Percentiles rank a stretch among this genome's conserved stretches.
These are phyloP conservation scores for Hsuehochloa calcarea DNA, from an alignment of 176 grass and related monocot genomes.

Conservation along the genomic window DNA sequence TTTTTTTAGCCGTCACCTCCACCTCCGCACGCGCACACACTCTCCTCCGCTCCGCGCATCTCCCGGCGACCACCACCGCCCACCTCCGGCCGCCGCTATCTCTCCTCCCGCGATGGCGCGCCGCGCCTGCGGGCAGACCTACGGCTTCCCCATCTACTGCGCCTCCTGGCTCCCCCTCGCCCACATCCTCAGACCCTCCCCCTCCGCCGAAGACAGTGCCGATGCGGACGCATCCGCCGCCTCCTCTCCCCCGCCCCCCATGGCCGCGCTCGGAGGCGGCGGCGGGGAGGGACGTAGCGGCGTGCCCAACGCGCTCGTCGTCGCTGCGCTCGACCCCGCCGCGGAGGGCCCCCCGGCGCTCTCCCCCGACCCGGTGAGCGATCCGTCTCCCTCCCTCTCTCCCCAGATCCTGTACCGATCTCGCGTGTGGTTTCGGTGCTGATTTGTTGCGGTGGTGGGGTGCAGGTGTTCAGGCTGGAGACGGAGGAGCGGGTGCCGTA, in stretches of 20 bases:
- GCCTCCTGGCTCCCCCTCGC: slow-evolving; percentile 71
- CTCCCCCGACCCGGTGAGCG: slow-evolving; percentile 55
- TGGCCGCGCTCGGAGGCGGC: slow-evolving; percentile 67
- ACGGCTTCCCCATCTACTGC: slow-evolving; percentile 95
- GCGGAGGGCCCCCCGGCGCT: slow-evolving; percentile 26
- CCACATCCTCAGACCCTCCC: slow-evolving; percentile 46
- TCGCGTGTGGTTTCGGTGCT: neutral
- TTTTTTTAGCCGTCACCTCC: neutral
- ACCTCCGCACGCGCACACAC: neutral
- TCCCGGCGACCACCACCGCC: neutral
- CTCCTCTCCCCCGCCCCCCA: neutral
- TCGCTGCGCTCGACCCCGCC: slow-evolving; percentile 43
- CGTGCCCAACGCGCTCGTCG: slow-evolving; percentile 74
- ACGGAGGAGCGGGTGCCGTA: slow-evolving; percentile 69
- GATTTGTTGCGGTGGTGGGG: neutral
- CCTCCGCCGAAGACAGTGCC: slow-evolving; percentile 3
- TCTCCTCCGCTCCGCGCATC: neutral
- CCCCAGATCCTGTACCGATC: slow-evolving; percentile 25
- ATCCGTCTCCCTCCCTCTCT: neutral
- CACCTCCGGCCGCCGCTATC: neutral
- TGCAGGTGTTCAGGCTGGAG: slow-evolving; percentile 65
- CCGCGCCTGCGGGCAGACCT: slow-evolving; percentile 55
- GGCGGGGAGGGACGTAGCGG: slow-evolving; percentile 79
- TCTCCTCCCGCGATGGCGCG: slow-evolving; percentile 19
- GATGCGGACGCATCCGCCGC: neutral